Base-by-base conservation (phyloP, 2,329 filamentous ascomycete genomes). In the Dothistroma pini region DNA sequence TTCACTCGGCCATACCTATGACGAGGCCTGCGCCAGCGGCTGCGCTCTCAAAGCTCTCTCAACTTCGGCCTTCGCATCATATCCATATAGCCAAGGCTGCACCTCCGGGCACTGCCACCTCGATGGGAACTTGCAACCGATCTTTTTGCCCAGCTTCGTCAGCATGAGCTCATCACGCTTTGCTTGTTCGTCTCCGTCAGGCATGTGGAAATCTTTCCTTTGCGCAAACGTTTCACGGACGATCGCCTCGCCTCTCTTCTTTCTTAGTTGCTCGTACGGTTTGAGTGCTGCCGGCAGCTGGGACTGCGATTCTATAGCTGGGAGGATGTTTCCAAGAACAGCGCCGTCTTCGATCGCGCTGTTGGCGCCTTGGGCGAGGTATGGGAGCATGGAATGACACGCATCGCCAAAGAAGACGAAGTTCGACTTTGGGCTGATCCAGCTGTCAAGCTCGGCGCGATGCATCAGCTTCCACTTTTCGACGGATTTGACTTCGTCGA, bases 401-500 rank as follows among this genome's bases (percentile, higher is more conserved):
- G 83, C 78, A 65, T 88, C 86, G 5, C 86, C 86, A 1, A 75
- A 77, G 71, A 77, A 75, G 56, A 78, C 72, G 44, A 86, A 78
- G 32, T 83, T 86, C 0, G 76, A 79, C 58, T 76, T 71, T 0
- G 80, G 73, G 60, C 81, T 84, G 0, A 84, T 76, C 85, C 85
- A 87, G 2, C 74, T 79, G 10, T 78, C 75, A 67, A 87, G 75
- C 63, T 84, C 80, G 2, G 77, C 76, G 50, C 78, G 68, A 48
- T 84, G 80, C 83, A 89, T 86, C 35, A 90, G 72, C 69, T 85
- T 87, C 88, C 88, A 90, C 72, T 89, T 90, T 44, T 86, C 82
- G 0, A 89, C 85, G 1, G 74, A 79, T 41, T 83, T 79, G 0
- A 89, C 85, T 49, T 80, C 78, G 2, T 75, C 73, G 12, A 82